Percentiles rank a stretch among this genome's conserved stretches.
These are phyloP conservation scores for Plantago lanceolata DNA, from an alignment of 305 asterid genomes.

Conservation along the genomic window DNA sequence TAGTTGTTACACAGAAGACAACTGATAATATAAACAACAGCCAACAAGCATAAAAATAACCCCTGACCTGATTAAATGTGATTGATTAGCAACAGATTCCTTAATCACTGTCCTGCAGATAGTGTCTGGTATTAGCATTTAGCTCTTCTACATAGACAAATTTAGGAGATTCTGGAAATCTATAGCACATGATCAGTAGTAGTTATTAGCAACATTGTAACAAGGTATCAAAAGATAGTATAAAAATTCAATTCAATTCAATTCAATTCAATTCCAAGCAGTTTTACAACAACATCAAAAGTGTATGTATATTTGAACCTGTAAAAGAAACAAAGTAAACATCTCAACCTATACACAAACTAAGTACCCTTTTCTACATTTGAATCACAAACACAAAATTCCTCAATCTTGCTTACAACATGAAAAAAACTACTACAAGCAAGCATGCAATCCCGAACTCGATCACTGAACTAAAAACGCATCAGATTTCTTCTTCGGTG, in stretches of 20 bases:
- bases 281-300: background rate
- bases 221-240: background rate
- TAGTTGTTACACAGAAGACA: background rate
- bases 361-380: constrained; percentile 15
- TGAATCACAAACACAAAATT: constrained; percentile 12
- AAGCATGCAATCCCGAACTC: constrained; percentile 1
- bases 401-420: constrained; percentile 21
- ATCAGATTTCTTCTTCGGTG: constrained; percentile 8
- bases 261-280: constrained; percentile 1
- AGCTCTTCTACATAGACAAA: background rate
- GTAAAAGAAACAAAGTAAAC: constrained; percentile 4
- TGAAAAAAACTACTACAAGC: background rate
- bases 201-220: no score
- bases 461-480: background rate
- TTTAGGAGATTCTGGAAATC: background rate
- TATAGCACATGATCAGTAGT: no score
- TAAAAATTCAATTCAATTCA: constrained; percentile 10
- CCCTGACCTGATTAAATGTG: background rate
- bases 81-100: background rate
- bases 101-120: background rate
- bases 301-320: constrained; percentile 19
- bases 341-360: constrained; percentile 5
- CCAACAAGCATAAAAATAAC: background rate
- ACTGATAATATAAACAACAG: background rate
- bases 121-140: constrained; percentile 9